Conservation (phyloP, 2,329 filamentous ascomycete species). For the Onygenales sp. region DNA sequence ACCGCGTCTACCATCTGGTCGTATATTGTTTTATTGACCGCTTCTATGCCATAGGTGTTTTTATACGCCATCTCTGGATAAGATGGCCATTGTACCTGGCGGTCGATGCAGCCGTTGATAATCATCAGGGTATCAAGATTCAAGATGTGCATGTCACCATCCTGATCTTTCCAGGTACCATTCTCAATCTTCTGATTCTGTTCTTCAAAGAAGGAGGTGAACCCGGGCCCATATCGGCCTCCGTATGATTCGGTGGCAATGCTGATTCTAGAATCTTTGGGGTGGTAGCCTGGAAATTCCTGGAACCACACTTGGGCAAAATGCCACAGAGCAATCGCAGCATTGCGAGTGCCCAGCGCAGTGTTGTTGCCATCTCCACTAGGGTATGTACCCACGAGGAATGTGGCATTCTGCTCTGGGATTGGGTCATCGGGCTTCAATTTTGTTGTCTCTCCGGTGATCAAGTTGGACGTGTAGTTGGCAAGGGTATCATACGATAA, state of each 20-base stretch:
- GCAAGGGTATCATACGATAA: conserved; percentile 44
- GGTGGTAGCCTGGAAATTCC: conserved; percentile 54
- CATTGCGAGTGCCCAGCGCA: conserved; percentile 43
- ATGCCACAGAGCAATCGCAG: conserved; percentile 49
- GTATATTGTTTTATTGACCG: conserved; percentile 40
- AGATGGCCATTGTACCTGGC: conserved; percentile 31
- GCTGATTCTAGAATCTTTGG: conserved; percentile 42
- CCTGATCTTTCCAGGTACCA: conserved; percentile 17
- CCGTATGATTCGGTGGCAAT: conserved; percentile 40
- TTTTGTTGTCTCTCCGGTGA: conserved; percentile 1
- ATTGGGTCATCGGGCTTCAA: conserved; percentile 12
- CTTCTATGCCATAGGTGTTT: conserved; percentile 48
- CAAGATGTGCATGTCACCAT: conserved; percentile 22
- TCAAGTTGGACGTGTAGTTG: conserved; percentile 26
- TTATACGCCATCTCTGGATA: conserved; percentile 46
- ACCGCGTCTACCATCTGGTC: conserved; percentile 36
- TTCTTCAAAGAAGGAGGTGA: conserved; percentile 30
- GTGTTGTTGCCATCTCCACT: conserved; percentile 35
- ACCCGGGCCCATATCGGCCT: conserved; percentile 35
- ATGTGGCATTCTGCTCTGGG: conserved; percentile 39
- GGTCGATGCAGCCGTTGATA: conserved; percentile 40
- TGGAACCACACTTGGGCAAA: conserved; percentile 54
- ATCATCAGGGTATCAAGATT: conserved; percentile 45
- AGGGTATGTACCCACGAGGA: conserved; percentile 44
- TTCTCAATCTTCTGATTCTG: conserved; percentile 33